Percentiles rank a stretch among this genome's conserved stretches.
Conservation (phyloP, 2,329 filamentous ascomycete genomes). For the Talaromyces pinophilus region DNA sequence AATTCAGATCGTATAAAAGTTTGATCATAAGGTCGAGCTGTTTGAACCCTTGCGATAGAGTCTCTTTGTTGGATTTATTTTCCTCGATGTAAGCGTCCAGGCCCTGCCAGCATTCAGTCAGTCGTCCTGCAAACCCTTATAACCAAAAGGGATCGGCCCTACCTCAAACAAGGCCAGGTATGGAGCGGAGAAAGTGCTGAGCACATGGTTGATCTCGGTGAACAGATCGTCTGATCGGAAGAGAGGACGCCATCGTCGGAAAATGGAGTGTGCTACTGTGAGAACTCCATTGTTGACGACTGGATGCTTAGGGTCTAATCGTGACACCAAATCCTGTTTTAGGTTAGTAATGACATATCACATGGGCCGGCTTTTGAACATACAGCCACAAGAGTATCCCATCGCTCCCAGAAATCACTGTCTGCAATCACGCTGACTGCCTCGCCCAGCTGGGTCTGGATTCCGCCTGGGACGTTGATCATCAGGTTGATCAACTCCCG, state of each 20-base stretch:
- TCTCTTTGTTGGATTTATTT: constrained; percentile 72
- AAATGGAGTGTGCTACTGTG: constrained; percentile 97
- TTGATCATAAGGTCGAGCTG: constrained; percentile 87
- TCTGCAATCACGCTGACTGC: constrained; percentile 97
- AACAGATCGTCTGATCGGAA: constrained; percentile 92
- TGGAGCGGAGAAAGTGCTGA: constrained; percentile 77
- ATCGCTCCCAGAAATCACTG: constrained; percentile 93
- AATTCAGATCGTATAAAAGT: constrained; percentile 95
- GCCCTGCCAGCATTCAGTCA: constrained; percentile 37
- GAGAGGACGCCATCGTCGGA: constrained; percentile 90
- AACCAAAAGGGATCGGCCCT: constrained; percentile 34
- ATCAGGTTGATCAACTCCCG: constrained; percentile 93
- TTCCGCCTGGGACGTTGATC: constrained; percentile 82
- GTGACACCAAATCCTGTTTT: constrained; percentile 76
- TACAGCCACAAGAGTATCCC: constrained; percentile 91
- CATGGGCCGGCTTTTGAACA: constrained; percentile 28
- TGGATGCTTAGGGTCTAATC: constrained; percentile 77
- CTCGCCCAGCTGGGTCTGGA: constrained; percentile 93
- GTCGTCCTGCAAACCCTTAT: constrained; percentile 4
- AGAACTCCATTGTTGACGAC: constrained; percentile 90
- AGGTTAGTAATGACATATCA: neutral
- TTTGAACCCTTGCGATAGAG: constrained; percentile 75
- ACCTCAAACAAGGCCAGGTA: constrained; percentile 80
- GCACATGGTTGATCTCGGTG: constrained; percentile 93
- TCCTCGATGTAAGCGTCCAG: constrained; percentile 63